Conservation (phyloP, 2,329 filamentous ascomycete species). For the Bretziella fagacearum region DNA sequence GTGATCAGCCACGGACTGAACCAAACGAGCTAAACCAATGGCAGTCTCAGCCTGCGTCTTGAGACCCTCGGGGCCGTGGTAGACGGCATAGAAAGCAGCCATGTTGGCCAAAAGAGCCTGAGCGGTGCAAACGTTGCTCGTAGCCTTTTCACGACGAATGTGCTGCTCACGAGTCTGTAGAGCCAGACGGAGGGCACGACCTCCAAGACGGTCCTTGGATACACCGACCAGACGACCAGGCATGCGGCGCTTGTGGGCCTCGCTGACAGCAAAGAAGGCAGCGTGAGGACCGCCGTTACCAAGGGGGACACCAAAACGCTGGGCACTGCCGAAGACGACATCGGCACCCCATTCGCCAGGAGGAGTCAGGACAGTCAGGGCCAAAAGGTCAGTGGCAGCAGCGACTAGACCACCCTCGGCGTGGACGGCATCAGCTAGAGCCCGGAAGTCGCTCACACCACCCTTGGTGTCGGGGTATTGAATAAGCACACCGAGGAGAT, state of each 20-base stretch:
- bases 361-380: constrained; percentile 70
- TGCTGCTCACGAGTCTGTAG: constrained; percentile 92
- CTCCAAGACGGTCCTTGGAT: constrained; percentile 75
- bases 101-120: constrained; percentile 91
- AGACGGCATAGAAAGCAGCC: constrained; percentile 86
- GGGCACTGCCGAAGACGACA: constrained; percentile 83
- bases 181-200: constrained; percentile 64
- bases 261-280: constrained; percentile 82
- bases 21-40: constrained; percentile 50
- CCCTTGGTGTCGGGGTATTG: constrained; percentile 89
- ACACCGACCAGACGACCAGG: constrained; percentile 80
- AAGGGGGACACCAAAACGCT: constrained; percentile 80
- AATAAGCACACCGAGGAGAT: constrained; percentile 77
- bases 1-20: constrained; percentile 46
- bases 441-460: constrained; percentile 56
- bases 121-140: constrained; percentile 92
- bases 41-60: constrained; percentile 68
- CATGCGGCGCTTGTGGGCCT: constrained; percentile 88
- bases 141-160: constrained; percentile 89
- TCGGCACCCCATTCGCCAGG: constrained; percentile 92
- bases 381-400: constrained; percentile 77
- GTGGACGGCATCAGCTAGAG: constrained; percentile 62
- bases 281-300: constrained; percentile 92
- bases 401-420: constrained; percentile 62
- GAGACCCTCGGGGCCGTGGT: constrained; percentile 74